phyloP scores from a whole-genome alignment of 805 yeast genomes.

The Schwanniomyces yamadae region DNA sequence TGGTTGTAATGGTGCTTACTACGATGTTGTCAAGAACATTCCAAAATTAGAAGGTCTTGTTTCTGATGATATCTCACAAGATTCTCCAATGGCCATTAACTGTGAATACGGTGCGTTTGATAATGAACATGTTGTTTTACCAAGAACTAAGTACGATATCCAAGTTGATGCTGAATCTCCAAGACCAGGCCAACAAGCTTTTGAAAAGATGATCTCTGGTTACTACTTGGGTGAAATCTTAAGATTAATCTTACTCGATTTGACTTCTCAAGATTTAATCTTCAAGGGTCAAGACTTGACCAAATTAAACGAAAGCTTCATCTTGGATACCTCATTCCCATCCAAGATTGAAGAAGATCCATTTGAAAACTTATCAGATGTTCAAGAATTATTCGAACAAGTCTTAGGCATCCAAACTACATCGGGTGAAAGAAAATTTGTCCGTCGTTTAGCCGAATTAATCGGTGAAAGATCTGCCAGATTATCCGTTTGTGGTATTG shows the following conservation, averaged over 20 bases:
- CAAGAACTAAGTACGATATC: slow-evolving; percentile 86
- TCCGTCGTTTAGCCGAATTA: slow-evolving; percentile 80
- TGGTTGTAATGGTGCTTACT: slow-evolving; percentile 96
- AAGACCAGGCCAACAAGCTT: slow-evolving; percentile 93
- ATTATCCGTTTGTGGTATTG: slow-evolving; percentile 90
- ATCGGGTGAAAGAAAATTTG: slow-evolving; percentile 72
- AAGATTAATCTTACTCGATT: slow-evolving; percentile 75
- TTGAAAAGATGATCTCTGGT: slow-evolving; percentile 97
- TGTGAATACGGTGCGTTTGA: slow-evolving; percentile 99
- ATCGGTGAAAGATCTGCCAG: slow-evolving; percentile 93
- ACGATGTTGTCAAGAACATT: slow-evolving; percentile 67
- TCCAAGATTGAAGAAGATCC: slow-evolving; percentile 88
- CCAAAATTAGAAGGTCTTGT: slow-evolving; percentile 78
- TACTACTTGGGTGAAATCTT: slow-evolving; percentile 91
- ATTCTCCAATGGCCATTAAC: slow-evolving; percentile 89
- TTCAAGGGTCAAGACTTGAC: slow-evolving; percentile 70
- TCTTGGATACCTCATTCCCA: slow-evolving; percentile 88
- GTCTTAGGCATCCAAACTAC: slow-evolving; percentile 66
- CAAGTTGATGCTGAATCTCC: slow-evolving; percentile 83
- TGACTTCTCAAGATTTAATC: slow-evolving; percentile 57
- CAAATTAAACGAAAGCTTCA: slow-evolving; percentile 59
- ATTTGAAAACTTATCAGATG: slow-evolving; percentile 76
- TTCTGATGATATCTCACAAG: slow-evolving; percentile 58
- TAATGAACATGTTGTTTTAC: slow-evolving; percentile 78
- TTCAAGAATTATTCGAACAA: slow-evolving; percentile 60